Base-by-base conservation (phyloP, 176 grass and related monocot species). In the Oryza australiensis region DNA sequence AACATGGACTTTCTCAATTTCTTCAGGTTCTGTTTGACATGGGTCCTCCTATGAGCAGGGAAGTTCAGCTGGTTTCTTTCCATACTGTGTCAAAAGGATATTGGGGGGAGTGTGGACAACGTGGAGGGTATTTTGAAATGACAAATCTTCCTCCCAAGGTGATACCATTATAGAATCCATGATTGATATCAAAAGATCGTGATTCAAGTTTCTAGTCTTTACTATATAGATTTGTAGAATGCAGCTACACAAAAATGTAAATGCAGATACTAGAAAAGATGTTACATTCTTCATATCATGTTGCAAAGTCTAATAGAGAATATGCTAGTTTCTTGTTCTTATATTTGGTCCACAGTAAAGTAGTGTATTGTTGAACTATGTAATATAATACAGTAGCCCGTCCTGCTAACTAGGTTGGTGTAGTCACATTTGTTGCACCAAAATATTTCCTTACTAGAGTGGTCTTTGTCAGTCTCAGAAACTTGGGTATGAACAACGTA, bases 81-180 rank as follows among this genome's bases (percentile, higher is more conserved):
- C 97, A 96, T 82, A 99, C 97, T 26, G 97, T 99, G 64, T 99
- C 97, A 16, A 99, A 99, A 88, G 97, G 97, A 67, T 94, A 90
- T 49, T 99, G 97, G 97, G 97, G 97, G n/a, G 97, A 99, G 76
- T 99, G 97, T 83, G 97, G 97, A 65, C 97, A 96, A 67, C 97
- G 97, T 86, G 97, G 97, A n/a, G 93, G 97, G 70, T 99, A 99
- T 82, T 99, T 99, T 78, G 97, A 99, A 88, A 99, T 99, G 97
- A 99, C 97, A 72, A 99, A 99, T 80, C 77, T 99, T 77, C 66
- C 97, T 85, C 85, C 87, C 62, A 91, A 99, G 89, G 97, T 99
- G 87, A 57, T 78, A 35, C 9, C 29, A 70, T 53, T 82, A 24
- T 37, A 85, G 62, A 72, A 62, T 82, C n/a, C 26, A 3, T 86